phyloP scores from a whole-genome alignment of 805 yeast genomes.

The Nakazawaea pomicola region DNA sequence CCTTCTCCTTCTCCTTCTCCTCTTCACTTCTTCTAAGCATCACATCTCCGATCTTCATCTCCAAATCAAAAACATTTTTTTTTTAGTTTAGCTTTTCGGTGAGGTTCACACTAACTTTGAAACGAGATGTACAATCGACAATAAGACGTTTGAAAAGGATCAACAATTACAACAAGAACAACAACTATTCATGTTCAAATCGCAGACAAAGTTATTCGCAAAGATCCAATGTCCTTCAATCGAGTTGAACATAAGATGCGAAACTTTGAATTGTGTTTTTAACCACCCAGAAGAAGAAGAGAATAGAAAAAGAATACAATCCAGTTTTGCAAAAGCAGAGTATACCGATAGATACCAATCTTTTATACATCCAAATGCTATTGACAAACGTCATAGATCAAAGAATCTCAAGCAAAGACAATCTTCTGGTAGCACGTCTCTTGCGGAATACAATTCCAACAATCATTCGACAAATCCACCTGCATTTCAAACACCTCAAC shows the following conservation, averaged over 20 bases:
- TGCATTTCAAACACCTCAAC: neutral
- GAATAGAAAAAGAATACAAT: slow-evolving; percentile 1
- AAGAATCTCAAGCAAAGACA: neutral
- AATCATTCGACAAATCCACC: too few species aligned
- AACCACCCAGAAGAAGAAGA: slow-evolving; percentile 16
- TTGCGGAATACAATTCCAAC: too few species aligned
- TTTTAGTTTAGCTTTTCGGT: too few species aligned
- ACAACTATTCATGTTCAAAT: slow-evolving; percentile 20
- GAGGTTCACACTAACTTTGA: too few species aligned
- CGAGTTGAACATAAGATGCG: slow-evolving; percentile 17
- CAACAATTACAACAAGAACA: neutral
- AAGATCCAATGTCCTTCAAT: slow-evolving; percentile 24
- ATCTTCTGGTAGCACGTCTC: too few species aligned
- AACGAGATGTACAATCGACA: too few species aligned
- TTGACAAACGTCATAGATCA: slow-evolving; percentile 1
- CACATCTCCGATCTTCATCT: too few species aligned
- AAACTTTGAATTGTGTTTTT: slow-evolving; percentile 27
- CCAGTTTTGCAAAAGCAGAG: slow-evolving; percentile 1
- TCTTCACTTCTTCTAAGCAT: too few species aligned
- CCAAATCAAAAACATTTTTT: too few species aligned
- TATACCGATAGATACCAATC: slow-evolving; percentile 2
- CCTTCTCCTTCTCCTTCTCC: too few species aligned
- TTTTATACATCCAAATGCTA: neutral
- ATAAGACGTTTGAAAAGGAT: too few species aligned
- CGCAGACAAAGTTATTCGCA: slow-evolving; percentile 17